Evolutionary conservation across 306 rosid genomes (phyloP), one percentile per base, ranked within the genome.

Genomic region (Prunus mira): DNA sequence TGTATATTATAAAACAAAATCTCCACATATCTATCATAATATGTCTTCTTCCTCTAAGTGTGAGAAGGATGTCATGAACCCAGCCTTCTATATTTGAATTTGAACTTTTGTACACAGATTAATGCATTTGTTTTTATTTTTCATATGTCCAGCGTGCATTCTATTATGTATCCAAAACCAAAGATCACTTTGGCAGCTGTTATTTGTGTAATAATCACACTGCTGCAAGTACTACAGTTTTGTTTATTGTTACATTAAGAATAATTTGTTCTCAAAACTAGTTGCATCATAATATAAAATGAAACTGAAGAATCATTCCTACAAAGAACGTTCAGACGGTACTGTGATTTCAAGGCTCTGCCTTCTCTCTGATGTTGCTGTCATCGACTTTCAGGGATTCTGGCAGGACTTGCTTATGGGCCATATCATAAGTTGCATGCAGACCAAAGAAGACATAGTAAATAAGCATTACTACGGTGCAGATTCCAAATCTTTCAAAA

Each of bases 341-440:
- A 5, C 17, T 45, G 5, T 15, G 45, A 72, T 80, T 68, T 81
- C 30, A 85, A 66, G 90, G 89, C n/a, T 61, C 87, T 67, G 70
- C 85, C 57, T 71, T 81, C 50, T 78, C 73, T 49, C 28, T 27
- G 70, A 63, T 77, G 50, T 83, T 85, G 74, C 11, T 71, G 30
- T 74, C n/a, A 3, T 49, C 12, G 65, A 55, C 49, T 78, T 88
- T 62, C 72, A 65, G 75, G 11, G 69, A 22, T 69, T 77, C 80
- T 49, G 70, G 24, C 74, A 63, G 85, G 43, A 82, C 73, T 75
- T 77, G 80, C 73, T 80, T 89, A 76, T 85, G 91, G 71, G 97
- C 97, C 88, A 76, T 78, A 67, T 92, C 97, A 77, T 88, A 92
- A 56, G 96, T 88, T 66, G 96, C 91, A 82, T 92, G 97, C 6